Percentiles rank a stretch among this genome's conserved stretches.
phyloP scores from a whole-genome alignment of 768 basidiomycete species.

The Leccinum truebloodii region DNA sequence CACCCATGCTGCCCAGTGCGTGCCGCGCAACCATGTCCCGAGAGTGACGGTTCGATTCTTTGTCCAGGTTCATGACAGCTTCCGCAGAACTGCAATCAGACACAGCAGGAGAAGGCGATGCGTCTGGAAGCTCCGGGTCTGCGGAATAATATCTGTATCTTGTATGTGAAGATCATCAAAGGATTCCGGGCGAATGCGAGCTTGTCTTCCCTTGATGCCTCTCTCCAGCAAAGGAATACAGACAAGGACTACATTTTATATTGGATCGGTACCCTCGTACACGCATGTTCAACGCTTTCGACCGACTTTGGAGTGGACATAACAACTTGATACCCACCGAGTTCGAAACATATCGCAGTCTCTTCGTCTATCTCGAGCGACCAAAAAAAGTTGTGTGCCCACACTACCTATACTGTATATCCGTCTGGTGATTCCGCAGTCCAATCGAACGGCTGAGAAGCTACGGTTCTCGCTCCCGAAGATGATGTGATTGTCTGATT shows the following conservation, averaged over 20 bases:
- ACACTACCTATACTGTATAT: background rate
- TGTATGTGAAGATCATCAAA: background rate
- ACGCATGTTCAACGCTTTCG: background rate
- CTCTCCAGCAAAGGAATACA: background rate
- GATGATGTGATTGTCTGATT: background rate
- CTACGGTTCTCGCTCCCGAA: background rate
- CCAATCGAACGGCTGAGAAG: background rate
- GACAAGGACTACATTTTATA: background rate
- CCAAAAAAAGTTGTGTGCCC: too few species aligned
- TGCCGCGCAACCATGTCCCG: background rate
- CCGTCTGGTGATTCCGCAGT: background rate
- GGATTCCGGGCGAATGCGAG: background rate
- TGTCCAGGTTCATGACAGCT: slow-evolving; percentile 50
- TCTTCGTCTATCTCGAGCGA: too few species aligned
- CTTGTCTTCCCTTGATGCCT: background rate
- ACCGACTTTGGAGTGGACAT: too few species aligned
- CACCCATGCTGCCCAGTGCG: slow-evolving; percentile 80
- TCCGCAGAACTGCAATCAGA: slow-evolving; percentile 44
- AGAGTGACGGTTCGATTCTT: background rate
- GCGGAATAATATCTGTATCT: slow-evolving; percentile 8
- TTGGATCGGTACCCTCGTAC: background rate
- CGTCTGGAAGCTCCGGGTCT: slow-evolving; percentile 6
- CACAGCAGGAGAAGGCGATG: slow-evolving; percentile 16
- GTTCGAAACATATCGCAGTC: background rate
- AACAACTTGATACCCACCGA: too few species aligned